A percentile compares a stretch with the other conserved stretches of the same genome.
Evolutionary conservation across 139 green algal genomes (phyloP).

Genomic region (Zygnema cylindricum): DNA sequence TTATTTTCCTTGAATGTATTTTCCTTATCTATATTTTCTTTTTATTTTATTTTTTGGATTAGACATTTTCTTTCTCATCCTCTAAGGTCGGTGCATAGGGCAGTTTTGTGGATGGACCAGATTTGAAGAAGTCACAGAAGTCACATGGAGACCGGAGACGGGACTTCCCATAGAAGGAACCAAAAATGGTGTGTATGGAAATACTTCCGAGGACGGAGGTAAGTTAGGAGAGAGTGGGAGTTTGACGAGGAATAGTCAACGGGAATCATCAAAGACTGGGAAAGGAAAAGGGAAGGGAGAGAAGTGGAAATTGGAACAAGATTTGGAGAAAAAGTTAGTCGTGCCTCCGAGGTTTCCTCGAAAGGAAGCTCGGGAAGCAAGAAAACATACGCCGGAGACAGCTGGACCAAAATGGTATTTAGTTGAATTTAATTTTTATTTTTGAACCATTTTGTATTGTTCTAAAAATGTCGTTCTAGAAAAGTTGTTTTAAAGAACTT

Average conservation of each 20-base stretch:
- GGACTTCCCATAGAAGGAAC: neutral
- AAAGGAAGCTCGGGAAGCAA: conserved; percentile 13
- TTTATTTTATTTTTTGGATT: no score
- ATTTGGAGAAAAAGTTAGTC: conserved; percentile 32
- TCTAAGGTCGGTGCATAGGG: neutral
- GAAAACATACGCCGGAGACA: conserved; percentile 39
- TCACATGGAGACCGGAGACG: neutral
- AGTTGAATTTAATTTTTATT: no score
- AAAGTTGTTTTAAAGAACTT: no score
- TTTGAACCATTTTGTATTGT: no score
- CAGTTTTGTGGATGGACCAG: neutral
- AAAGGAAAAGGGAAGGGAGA: neutral
- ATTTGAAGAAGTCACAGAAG: neutral
- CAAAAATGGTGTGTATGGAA: no score
- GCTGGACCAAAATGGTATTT: conserved; percentile 54
- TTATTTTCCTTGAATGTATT: no score
- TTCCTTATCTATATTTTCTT: no score
- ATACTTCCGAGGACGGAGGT: neutral
- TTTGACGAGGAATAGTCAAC: neutral
- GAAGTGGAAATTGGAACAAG: conserved; percentile 16
- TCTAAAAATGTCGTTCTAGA: no score
- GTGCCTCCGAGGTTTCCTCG: conserved; percentile 30
- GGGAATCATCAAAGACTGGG: neutral
- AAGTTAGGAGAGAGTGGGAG: conserved; percentile 3
- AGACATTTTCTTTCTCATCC: no score